These are phyloP conservation scores for Astrothelium macrocarpum DNA, from an alignment of 495 filamentous ascomycete genomes.

Conservation along the genomic window DNA sequence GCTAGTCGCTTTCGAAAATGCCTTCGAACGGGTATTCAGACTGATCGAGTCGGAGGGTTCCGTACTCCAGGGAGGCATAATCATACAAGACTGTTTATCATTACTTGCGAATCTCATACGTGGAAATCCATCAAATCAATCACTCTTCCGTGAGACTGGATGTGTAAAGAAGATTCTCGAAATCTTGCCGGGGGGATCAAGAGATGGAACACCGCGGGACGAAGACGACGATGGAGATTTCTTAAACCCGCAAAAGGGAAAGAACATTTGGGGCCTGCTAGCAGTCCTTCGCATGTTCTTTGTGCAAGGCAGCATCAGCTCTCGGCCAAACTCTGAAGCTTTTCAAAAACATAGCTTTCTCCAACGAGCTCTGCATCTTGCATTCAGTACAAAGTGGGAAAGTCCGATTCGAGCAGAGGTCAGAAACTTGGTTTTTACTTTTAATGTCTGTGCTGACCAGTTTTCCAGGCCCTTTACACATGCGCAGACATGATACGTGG, in stretches of 20 bases:
- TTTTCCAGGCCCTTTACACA: conserved; percentile 58
- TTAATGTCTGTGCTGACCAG: conserved; percentile 20
- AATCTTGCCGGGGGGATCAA: conserved; percentile 42
- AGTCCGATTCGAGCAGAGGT: conserved; percentile 75
- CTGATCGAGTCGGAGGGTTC: conserved; percentile 77
- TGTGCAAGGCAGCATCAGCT: conserved; percentile 66
- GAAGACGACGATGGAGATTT: conserved; percentile 52
- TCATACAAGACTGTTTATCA: conserved; percentile 90
- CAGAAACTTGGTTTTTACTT: no score
- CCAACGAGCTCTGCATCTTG: conserved; percentile 69
- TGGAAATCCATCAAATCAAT: conserved; percentile 85
- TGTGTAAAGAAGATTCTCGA: conserved; percentile 64
- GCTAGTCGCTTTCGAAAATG: conserved; percentile 87
- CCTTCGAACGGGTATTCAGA: conserved; percentile 75
- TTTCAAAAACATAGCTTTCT: conserved; percentile 79
- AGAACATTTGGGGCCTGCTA: conserved; percentile 84
- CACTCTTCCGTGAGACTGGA: conserved; percentile 84
- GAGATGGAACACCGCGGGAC: conserved; percentile 28
- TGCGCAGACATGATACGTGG: conserved; percentile 84
- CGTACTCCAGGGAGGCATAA: conserved; percentile 73
- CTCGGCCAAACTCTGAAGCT: conserved; percentile 70
- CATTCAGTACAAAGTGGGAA: conserved; percentile 67
- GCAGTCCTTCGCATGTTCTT: conserved; percentile 81
- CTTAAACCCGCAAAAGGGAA: conserved; percentile 68
- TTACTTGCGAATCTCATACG: conserved; percentile 84